Evolutionary conservation across 1,139 yeast species (phyloP), one percentile per base, ranked within the genome.

Genomic region (Nematodospora anomalae): DNA sequence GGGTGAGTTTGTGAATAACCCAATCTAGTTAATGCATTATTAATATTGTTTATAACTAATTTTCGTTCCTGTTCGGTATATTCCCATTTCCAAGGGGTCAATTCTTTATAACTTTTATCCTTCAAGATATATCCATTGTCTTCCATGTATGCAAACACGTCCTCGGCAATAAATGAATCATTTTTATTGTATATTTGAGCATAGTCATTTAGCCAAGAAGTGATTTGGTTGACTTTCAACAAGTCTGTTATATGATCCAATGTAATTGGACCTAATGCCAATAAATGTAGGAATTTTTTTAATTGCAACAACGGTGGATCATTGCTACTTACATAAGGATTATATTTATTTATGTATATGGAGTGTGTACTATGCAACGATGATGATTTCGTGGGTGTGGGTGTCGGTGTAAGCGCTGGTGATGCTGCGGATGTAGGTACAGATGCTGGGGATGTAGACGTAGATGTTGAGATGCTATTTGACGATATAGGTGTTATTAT

Each of bases 1-100:
- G 76, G 76, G 48, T 71, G 75, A 10, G 74, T 67, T 29, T 63
- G 71, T 49, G 66, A 66, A 41, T 56, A 71, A 21, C 76, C 76
- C 30, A 67, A 51, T 33, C 76, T 50, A 15, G 71, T 68, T 43
- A 71, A 59, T 8, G 74, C 73, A 39, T 60, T 57, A 44, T 67
- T 58, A 33, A 62, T 55, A 44, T 68, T 70, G 26, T 58, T 52
- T 20, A 65, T 47, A 23, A 71, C 55, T 33, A 62, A 45, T 4
- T 43, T 43, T 29, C 71, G 55, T 46, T 71, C 75, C 26, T 52
- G 51, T n/a, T 46, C 51, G 11, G 64, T 50, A 48, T 62, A 70
- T 27, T 40, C 42, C 73, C 74, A 68, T 18, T 45, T 52, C 69
- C 70, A 64, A 2, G 75, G 75, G 32, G 61, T 53, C 16, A 67